Percentiles rank a stretch among this genome's conserved stretches.
These are phyloP conservation scores for Sporodiniella umbellata DNA, from an alignment of 371 early-diverging fungal species.

Conservation along the genomic window DNA sequence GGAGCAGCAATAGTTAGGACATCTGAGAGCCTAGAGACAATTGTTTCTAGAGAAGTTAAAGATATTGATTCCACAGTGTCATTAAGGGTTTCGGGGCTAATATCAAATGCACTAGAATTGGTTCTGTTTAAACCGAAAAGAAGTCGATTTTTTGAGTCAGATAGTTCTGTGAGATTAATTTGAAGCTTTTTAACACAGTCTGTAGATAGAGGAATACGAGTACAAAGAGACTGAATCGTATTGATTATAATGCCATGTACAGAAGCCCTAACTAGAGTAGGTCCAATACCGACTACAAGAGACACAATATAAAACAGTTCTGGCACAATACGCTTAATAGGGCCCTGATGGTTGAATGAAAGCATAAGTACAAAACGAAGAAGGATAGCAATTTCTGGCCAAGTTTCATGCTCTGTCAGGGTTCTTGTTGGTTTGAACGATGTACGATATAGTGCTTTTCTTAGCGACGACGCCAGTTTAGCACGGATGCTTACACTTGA, in stretches of 20 bases:
- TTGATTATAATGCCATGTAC: conserved; percentile 89
- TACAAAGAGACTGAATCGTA: conserved; percentile 79
- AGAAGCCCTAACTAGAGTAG: conserved; percentile 75
- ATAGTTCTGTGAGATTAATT: conserved; percentile 55
- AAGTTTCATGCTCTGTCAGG: conserved; percentile 75
- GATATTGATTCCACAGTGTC: conserved; percentile 66
- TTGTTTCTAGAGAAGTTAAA: conserved; percentile 67
- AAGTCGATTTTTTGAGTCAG: conserved; percentile 68
- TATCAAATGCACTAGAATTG: conserved; percentile 63
- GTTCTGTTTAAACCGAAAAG: conserved; percentile 74
- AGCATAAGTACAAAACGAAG: conserved; percentile 83
- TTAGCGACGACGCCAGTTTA: conserved; percentile 69
- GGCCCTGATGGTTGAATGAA: conserved; percentile 77
- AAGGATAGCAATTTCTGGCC: conserved; percentile 83
- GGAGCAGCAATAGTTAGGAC: conserved; percentile 73
- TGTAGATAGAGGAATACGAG: conserved; percentile 56
- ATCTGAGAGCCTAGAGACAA: conserved; percentile 71
- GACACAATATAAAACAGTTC: conserved; percentile 81
- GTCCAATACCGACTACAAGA: conserved; percentile 76
- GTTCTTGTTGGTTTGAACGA: conserved; percentile 63
- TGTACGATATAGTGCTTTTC: conserved; percentile 63
- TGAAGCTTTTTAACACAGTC: conserved; percentile 52
- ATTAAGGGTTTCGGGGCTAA: conserved; percentile 54
- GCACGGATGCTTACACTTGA: conserved; percentile 73
- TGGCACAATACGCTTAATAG: conserved; percentile 65